A percentile compares a stretch with the other conserved stretches of the same genome.
Evolutionary conservation across 495 filamentous ascomycete genomes (phyloP).

Genomic region (Talaromyces nanjingensis): DNA sequence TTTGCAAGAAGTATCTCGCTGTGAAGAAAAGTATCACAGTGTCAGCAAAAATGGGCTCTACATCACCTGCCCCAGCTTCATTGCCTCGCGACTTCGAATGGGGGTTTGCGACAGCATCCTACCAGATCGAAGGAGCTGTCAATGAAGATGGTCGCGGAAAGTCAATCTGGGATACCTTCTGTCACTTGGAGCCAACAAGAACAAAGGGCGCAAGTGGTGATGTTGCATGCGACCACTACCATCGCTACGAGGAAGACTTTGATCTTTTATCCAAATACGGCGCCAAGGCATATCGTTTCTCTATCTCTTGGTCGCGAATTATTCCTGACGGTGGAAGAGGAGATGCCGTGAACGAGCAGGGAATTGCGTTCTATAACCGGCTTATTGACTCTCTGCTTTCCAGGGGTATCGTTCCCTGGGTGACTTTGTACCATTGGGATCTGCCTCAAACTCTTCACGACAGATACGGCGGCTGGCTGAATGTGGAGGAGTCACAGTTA

Average conservation of each 20-base stretch:
- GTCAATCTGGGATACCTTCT: constrained; percentile 33
- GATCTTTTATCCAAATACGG: constrained; percentile 3
- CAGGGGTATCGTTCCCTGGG: not conserved
- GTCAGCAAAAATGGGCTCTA: not conserved
- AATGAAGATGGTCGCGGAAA: constrained; percentile 24
- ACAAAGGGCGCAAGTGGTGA: constrained; percentile 6
- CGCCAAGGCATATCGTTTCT: constrained; percentile 3
- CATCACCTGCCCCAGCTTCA: not conserved
- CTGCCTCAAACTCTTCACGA: constrained; percentile 1
- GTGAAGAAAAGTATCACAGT: not conserved
- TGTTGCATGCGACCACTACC: constrained; percentile 6
- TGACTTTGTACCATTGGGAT: constrained; percentile 7
- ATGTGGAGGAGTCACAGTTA: constrained; percentile 1
- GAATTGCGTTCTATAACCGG: constrained; percentile 1
- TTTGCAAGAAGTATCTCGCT: not conserved
- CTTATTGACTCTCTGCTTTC: constrained; percentile 1
- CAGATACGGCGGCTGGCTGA: constrained; percentile 4
- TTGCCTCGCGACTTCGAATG: constrained; percentile 30
- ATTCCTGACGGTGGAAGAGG: not conserved
- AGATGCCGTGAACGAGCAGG: constrained; percentile 3
- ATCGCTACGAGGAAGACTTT: constrained; percentile 5
- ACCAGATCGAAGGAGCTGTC: constrained; percentile 29
- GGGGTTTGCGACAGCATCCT: constrained; percentile 33
- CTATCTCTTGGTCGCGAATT: constrained; percentile 3
- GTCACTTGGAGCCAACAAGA: constrained; percentile 5